Evolutionary conservation across 139 green algal species (phyloP), one percentile per base, ranked within the genome.

Genomic region (Yamagishiella unicocca): DNA sequence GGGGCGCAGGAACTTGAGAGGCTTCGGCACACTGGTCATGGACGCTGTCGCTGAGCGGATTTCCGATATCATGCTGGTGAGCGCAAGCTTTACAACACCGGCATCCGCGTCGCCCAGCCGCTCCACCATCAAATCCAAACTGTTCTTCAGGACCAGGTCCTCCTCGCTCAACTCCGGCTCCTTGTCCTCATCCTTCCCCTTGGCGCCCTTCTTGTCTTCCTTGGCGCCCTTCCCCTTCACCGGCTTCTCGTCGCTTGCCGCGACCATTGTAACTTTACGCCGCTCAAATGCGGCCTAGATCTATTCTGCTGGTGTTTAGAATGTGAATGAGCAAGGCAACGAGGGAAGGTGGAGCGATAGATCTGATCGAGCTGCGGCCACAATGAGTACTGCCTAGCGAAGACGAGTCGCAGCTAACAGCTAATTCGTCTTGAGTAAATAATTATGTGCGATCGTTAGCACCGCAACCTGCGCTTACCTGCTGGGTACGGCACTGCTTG

Each of bases 21-120:
- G 98, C 93, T 99, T 99, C 29, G 98, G 98, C 19, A 99, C 98
- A 24, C 94, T 96, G 19, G 97, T 99, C 98, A 99, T 99, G 46
- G 95, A 98, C 27, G 95, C 97, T 8, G 97, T 99, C 43, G 98
- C 93, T 25, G 86, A 95, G 31, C 93, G 90, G 66, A 98, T 97
- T 84, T 98, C 94, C 10, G 87, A 90, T 54, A 89, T 89, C 40
- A 98, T 95, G 64, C 72, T 92, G 75, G 97, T 90, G 22, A 99
- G 82, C 6, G 97, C 95, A 2, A 94, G 62, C 73, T 94, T 94
- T 40, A 94, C 89, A 17, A 98, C 92, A 25, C 87, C 90, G 33
- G 78, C 8, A 79, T 91, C 45, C 91, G 89, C 4, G 46, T 97
- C 94, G 17, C 72, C 50, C 24, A 96, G 83, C 1, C 95, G 89